phyloP scores from a whole-genome alignment of 2,329 filamentous ascomycete genomes.

The Colletotrichum chlorophyti region DNA sequence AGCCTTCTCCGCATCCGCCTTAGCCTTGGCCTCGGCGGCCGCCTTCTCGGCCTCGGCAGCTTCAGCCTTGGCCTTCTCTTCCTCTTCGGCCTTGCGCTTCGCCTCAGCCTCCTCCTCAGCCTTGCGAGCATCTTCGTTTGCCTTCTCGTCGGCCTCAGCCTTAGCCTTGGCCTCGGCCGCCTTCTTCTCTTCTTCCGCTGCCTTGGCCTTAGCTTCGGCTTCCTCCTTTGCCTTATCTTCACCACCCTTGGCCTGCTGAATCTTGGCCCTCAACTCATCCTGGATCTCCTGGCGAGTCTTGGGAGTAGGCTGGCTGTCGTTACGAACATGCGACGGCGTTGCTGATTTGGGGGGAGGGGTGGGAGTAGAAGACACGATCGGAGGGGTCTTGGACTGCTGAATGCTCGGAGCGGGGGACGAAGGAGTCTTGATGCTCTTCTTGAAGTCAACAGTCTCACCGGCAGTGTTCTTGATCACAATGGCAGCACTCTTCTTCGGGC shows the following conservation, averaged over 20 bases:
- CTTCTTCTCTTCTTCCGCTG: constrained; percentile 39
- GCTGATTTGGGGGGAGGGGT: constrained; percentile 81
- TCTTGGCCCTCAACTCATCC: constrained; percentile 81
- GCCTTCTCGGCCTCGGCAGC: constrained; percentile 50
- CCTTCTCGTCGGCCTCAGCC: constrained; percentile 38
- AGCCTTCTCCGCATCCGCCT: constrained; percentile 31
- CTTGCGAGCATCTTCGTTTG: constrained; percentile 38
- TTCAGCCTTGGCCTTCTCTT: constrained; percentile 55
- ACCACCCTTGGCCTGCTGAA: constrained; percentile 64
- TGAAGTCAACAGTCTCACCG: constrained; percentile 76
- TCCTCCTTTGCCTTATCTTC: constrained; percentile 36
- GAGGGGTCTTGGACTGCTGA: constrained; percentile 69
- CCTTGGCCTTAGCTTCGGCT: constrained; percentile 42
- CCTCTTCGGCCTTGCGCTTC: background rate
- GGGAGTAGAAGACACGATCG: constrained; percentile 75
- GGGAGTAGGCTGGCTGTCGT: constrained; percentile 69
- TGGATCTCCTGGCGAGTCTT: constrained; percentile 85
- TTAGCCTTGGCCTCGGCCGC: constrained; percentile 37
- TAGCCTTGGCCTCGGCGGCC: constrained; percentile 31
- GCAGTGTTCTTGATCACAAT: constrained; percentile 85
- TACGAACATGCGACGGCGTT: constrained; percentile 72
- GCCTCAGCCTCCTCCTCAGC: constrained; percentile 6
- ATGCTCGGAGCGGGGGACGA: constrained; percentile 61
- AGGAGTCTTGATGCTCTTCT: constrained; percentile 64
- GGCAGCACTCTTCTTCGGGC: constrained; percentile 71